These are phyloP conservation scores for Epichloe aotearoae DNA, from an alignment of 2,329 filamentous ascomycete species.

Conservation along the genomic window DNA sequence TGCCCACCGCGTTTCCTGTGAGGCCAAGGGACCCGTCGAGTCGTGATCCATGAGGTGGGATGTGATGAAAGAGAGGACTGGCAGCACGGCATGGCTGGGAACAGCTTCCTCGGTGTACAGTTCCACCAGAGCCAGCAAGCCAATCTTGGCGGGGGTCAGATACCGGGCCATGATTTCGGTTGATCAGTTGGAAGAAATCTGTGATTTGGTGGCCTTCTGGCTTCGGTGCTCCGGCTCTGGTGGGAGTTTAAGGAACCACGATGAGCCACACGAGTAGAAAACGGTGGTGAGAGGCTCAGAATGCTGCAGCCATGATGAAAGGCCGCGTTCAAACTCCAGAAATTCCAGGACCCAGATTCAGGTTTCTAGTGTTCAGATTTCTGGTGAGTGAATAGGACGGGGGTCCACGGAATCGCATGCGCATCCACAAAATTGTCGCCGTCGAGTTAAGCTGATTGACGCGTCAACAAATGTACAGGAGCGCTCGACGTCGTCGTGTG, in stretches of 20 bases:
- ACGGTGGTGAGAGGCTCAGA: neutral
- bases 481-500: neutral
- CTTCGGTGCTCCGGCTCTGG: neutral
- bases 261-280: neutral
- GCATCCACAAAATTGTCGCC: neutral
- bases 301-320: neutral
- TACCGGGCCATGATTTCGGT: conserved; percentile 55
- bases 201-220: neutral
- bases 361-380: neutral
- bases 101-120: conserved; percentile 65
- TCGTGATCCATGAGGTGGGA: conserved; percentile 47
- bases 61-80: conserved; percentile 67
- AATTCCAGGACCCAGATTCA: neutral
- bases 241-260: neutral
- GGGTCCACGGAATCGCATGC: neutral
- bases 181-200: neutral
- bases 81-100: conserved; percentile 55
- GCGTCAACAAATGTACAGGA: neutral
- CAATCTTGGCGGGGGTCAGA: conserved; percentile 79
- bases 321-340: neutral
- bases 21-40: conserved; percentile 15
- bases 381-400: no score
- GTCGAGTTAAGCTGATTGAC: neutral
- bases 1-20: conserved; percentile 26
- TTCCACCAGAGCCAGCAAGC: conserved; percentile 65